Percentiles rank a stretch among this genome's conserved stretches.
Conservation (phyloP, 2,329 filamentous ascomycete species). For the Fusarium pininemorale region DNA sequence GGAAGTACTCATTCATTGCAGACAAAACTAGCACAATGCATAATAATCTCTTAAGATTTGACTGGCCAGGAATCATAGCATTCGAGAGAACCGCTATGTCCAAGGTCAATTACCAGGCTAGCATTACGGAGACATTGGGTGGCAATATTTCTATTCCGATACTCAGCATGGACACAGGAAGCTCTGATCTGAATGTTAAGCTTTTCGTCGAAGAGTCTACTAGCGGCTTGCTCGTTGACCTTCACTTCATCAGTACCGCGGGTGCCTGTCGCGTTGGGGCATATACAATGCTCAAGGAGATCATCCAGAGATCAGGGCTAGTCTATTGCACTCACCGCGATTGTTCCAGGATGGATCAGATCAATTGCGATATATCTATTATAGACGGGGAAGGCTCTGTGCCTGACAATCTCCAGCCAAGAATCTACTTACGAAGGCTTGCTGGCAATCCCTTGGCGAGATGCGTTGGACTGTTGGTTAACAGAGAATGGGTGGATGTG, state of each 20-base stretch:
- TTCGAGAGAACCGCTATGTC: too few species aligned
- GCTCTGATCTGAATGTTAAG: accelerated
- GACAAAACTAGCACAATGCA: accelerated
- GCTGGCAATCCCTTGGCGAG: background rate
- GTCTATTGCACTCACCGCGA: accelerated
- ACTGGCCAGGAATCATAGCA: background rate
- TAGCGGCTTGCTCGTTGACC: accelerated
- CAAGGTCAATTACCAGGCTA: background rate
- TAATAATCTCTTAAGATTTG: accelerated
- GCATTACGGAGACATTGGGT: accelerated
- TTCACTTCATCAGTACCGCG: accelerated
- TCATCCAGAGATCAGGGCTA: accelerated
- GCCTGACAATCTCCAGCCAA: accelerated
- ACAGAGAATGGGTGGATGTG: accelerated
- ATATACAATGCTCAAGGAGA: accelerated
- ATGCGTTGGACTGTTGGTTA: accelerated
- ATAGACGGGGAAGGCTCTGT: accelerated
- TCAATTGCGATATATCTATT: accelerated
- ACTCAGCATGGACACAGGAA: accelerated
- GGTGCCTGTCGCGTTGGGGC: accelerated
- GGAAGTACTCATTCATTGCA: accelerated
- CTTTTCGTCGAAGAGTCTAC: accelerated
- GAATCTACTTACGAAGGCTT: accelerated
- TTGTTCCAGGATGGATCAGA: accelerated
- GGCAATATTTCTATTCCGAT: background rate